phyloP scores from a whole-genome alignment of 2,329 filamentous ascomycete genomes.

The Dothideomycetes sp. region DNA sequence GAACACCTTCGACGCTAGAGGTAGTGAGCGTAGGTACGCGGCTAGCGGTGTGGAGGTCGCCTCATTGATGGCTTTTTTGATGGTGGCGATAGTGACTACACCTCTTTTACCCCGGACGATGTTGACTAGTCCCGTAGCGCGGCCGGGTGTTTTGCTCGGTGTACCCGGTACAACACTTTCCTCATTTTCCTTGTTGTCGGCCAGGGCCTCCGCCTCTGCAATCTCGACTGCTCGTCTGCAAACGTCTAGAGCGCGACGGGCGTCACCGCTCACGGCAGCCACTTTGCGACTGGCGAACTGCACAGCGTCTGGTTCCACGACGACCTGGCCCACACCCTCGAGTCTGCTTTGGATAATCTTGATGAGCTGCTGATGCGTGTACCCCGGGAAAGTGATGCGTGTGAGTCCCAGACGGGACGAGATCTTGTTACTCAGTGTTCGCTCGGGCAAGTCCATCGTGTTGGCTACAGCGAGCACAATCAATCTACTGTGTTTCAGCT shows the following conservation, averaged over 20 bases:
- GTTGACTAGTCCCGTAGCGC: slow-evolving; percentile 11
- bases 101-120: slow-evolving; percentile 23
- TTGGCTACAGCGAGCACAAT: slow-evolving; percentile 97
- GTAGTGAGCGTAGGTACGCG: slow-evolving; percentile 72
- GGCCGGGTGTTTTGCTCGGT: slow-evolving; percentile 47
- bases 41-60: slow-evolving; percentile 88
- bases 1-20: slow-evolving; percentile 73
- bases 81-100: slow-evolving; percentile 80
- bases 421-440: slow-evolving; percentile 96
- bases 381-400: slow-evolving; percentile 92
- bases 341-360: slow-evolving; percentile 93
- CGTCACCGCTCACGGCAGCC: slow-evolving; percentile 89
- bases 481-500: slow-evolving; percentile 76
- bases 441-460: slow-evolving; percentile 95
- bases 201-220: slow-evolving; percentile 60
- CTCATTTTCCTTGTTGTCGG: slow-evolving; percentile 17
- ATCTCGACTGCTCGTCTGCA: slow-evolving; percentile 92
- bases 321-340: slow-evolving; percentile 66
- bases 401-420: slow-evolving; percentile 76
- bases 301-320: slow-evolving; percentile 86
- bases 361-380: slow-evolving; percentile 95
- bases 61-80: slow-evolving; percentile 90
- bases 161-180: slow-evolving; percentile 40
- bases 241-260: slow-evolving; percentile 83
- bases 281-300: slow-evolving; percentile 97